Evolutionary conservation across 306 rosid species (phyloP).

Genomic region (Begonia masoniana): DNA sequence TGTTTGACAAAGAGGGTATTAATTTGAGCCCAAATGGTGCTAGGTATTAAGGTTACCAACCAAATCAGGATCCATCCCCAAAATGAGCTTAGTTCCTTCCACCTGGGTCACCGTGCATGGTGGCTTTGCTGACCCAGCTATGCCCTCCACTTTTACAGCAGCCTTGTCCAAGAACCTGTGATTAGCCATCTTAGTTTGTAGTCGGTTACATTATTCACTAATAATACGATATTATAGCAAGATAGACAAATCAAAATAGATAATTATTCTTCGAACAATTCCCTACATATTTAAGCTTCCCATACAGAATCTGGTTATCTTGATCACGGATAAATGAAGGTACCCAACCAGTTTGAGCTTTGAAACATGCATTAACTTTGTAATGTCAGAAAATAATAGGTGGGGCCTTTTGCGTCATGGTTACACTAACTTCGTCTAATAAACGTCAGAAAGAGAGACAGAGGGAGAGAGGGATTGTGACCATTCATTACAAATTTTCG

Average conservation of each 20-base stretch:
- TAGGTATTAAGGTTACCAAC: constrained; percentile 55
- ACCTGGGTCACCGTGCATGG: constrained; percentile 61
- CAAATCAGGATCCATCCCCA: constrained; percentile 60
- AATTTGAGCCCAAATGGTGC: constrained; percentile 64
- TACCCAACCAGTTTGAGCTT: too few species aligned
- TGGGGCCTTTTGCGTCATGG: constrained; percentile 9
- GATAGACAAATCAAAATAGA: too few species aligned
- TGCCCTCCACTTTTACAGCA: constrained; percentile 29
- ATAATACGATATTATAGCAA: too few species aligned
- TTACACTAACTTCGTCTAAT: constrained; percentile 1
- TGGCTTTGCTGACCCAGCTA: constrained; percentile 7
- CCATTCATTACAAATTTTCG: constrained; percentile 9
- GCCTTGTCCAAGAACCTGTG: constrained; percentile 71
- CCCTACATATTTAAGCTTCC: too few species aligned
- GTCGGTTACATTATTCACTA: too few species aligned
- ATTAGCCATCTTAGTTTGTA: constrained; percentile 1
- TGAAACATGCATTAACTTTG: too few species aligned
- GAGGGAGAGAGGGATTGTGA: constrained; percentile 10
- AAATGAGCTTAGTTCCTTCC: constrained; percentile 43
- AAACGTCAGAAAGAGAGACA: background rate
- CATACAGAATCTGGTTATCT: too few species aligned
- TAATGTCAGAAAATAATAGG: background rate
- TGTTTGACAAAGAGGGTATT: constrained; percentile 60
- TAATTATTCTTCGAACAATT: too few species aligned
- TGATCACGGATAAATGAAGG: too few species aligned